Evolutionary conservation across 768 basidiomycete species (phyloP).

Genomic region (Cystofilobasidium ferigula): DNA sequence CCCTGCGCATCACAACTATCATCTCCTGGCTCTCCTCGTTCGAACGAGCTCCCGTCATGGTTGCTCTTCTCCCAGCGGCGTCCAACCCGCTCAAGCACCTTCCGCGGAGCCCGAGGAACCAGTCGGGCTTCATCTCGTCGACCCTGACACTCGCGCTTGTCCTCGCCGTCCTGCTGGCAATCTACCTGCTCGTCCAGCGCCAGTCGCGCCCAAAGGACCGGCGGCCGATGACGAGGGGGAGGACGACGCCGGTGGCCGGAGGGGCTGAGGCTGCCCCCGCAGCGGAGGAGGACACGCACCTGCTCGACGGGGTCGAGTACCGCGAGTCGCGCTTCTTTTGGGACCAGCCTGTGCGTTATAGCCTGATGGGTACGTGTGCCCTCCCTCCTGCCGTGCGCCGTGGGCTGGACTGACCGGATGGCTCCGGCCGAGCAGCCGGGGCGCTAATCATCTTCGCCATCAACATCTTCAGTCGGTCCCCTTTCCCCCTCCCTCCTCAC

Average conservation of each 20-base stretch:
- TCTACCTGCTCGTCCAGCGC: slow-evolving; percentile 1
- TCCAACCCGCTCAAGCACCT: background rate
- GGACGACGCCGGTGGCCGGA: too few relatives aligned
- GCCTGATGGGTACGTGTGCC: slow-evolving; percentile 4
- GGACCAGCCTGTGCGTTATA: background rate
- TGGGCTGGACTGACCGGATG: too few relatives aligned
- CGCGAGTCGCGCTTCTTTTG: slow-evolving; percentile 1
- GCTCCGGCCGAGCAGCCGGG: background rate
- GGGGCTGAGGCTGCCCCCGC: too few relatives aligned
- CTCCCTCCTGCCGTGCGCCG: background rate
- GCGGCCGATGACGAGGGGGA: background rate
- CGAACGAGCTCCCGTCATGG: background rate
- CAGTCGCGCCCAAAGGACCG: background rate
- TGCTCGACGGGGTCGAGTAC: slow-evolving; percentile 5
- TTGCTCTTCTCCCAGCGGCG: background rate
- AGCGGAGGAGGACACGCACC: background rate
- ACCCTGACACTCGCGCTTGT: slow-evolving; percentile 8
- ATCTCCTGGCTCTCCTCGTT: background rate
- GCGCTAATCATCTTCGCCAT: slow-evolving; percentile 14
- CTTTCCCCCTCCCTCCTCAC: background rate
- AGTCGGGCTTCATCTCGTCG: slow-evolving; percentile 21
- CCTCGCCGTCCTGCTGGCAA: slow-evolving; percentile 6
- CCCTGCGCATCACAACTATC: background rate
- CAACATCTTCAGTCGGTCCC: slow-evolving; percentile 24
- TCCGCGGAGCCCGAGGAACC: background rate